Base-by-base conservation (phyloP, 331 rosid species). In the Saraca asoca region DNA sequence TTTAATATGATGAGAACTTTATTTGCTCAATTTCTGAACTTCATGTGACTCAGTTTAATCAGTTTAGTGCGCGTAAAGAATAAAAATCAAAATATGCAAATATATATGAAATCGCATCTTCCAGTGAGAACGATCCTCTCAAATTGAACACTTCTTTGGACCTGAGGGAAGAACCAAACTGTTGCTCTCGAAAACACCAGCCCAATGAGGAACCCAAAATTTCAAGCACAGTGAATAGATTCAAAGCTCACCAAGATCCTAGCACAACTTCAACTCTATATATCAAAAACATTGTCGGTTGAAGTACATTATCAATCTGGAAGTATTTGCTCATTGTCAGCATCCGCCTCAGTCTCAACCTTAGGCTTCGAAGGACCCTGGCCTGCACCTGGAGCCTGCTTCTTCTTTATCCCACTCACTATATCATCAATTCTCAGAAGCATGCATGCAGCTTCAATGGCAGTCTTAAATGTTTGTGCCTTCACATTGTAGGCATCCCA, bases 401-500 rank as follows among this genome's bases (percentile, higher is more conserved):
- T 88, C 86, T 90, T 93, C 85, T 94, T 94, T 62, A 94, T 86
- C 10, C 99, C 97, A 17, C 99, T 94, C 83, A 94, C 99, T 59
- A 90, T 86, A 73, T 94, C 99, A 64, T 94, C 97, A 61, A 94
- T 94, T 68, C 99, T 90, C 74, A 94, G 78, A 48, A 94, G 99
- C 89, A 94, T 87, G 90, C 98, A 86, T 34, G 97, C 91, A 43
- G 97, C 95, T 94, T 94, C 98, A 67, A 94, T 94, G 45, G 98
- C 95, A 0, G 98, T 94, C 86, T 94, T 94, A 46, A 94, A 94
- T 7, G 98, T 88, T 71, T 94, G 98, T 6, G 95, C 85, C 87
- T 94, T 94, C 64, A 94, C 98, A 67, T 88, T 94, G 82, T 90
- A 94, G 64, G 95, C 95, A 78, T 94, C 98, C 98, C 97, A 93